A percentile compares a stretch with the other conserved stretches of the same genome.
These are phyloP conservation scores for Wickerhamiella kurtzmanii DNA, from an alignment of 805 yeast species.

Conservation along the genomic window DNA sequence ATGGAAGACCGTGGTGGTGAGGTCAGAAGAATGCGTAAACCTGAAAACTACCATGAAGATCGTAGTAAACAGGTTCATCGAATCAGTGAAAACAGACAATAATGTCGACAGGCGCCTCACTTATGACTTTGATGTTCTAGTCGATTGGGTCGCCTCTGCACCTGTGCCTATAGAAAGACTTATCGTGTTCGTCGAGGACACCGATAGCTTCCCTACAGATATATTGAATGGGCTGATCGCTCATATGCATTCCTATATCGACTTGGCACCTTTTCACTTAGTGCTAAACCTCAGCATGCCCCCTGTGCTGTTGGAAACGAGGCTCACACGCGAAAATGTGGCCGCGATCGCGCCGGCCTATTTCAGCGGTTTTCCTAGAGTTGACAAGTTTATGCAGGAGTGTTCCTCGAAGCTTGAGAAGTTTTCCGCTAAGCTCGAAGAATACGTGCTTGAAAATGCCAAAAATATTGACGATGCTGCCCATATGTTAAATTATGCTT, in stretches of 20 bases:
- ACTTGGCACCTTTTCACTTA: conserved; percentile 24
- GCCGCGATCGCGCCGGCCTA: conserved; percentile 12
- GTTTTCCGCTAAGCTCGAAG: not conserved
- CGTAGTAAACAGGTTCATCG: conserved; percentile 25
- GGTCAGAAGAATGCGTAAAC: conserved; percentile 27
- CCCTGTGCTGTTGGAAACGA: conserved; percentile 25
- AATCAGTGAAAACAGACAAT: conserved; percentile 12
- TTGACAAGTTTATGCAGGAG: conserved; percentile 8
- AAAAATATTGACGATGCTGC: conserved; percentile 6
- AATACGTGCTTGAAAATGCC: conserved; percentile 3
- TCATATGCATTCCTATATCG: conserved; percentile 24
- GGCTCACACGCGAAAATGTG: conserved; percentile 21
- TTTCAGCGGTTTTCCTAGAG: conserved; percentile 6
- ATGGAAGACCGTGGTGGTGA: conserved; percentile 19
- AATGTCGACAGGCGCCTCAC: conserved; percentile 24
- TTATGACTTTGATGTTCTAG: conserved; percentile 27
- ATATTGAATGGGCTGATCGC: conserved; percentile 22
- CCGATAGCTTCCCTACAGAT: conserved; percentile 26
- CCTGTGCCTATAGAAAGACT: conserved; percentile 7
- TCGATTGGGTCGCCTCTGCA: conserved; percentile 22
- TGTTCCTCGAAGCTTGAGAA: conserved; percentile 2
- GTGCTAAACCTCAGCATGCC: conserved; percentile 27
- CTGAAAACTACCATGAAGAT: conserved; percentile 23
- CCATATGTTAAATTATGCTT: conserved; percentile 22
- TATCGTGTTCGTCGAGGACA: conserved; percentile 27